Conservation (phyloP, 1,284 basidiomycete species). For the Stygiomarasmius scandens region DNA sequence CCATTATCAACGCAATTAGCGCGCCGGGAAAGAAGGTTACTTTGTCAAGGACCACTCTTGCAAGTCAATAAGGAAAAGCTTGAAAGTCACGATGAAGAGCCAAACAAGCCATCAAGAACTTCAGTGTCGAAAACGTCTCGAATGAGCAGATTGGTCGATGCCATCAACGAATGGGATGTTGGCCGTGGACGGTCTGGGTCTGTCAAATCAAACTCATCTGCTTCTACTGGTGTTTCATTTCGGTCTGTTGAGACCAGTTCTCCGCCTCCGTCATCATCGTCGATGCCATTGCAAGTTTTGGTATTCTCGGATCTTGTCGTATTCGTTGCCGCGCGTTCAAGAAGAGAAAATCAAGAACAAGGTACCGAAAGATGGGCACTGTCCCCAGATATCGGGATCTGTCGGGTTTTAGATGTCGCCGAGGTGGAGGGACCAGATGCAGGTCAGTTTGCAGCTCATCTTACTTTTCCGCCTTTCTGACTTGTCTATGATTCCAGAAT, state of each 20-base stretch:
- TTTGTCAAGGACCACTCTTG: constrained; percentile 68
- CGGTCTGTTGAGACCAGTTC: constrained; percentile 23
- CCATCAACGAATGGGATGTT: constrained; percentile 43
- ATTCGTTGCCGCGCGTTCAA: constrained; percentile 39
- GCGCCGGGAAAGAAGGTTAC: constrained; percentile 69
- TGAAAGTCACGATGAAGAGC: constrained; percentile 10
- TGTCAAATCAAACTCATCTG: constrained; percentile 45
- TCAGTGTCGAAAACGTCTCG: not conserved
- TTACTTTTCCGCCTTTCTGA: constrained; percentile 17
- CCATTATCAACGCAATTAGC: constrained; percentile 56
- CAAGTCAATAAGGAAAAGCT: constrained; percentile 23
- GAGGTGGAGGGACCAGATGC: constrained; percentile 24
- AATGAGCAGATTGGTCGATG: constrained; percentile 38
- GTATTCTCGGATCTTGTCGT: constrained; percentile 75
- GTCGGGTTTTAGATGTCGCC: constrained; percentile 53
- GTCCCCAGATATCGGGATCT: constrained; percentile 55
- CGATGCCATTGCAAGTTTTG: constrained; percentile 47
- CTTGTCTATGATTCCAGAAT: not conserved
- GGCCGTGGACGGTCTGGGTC: constrained; percentile 49
- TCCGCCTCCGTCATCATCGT: constrained; percentile 22
- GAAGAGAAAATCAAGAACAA: constrained; percentile 26
- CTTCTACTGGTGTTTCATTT: constrained; percentile 30
- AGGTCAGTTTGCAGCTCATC: not conserved
- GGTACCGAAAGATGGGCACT: constrained; percentile 42
- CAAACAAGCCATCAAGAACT: constrained; percentile 18